Base-by-base conservation (phyloP, 2,329 filamentous ascomycete species). In the Teratosphaeria zuluensis region DNA sequence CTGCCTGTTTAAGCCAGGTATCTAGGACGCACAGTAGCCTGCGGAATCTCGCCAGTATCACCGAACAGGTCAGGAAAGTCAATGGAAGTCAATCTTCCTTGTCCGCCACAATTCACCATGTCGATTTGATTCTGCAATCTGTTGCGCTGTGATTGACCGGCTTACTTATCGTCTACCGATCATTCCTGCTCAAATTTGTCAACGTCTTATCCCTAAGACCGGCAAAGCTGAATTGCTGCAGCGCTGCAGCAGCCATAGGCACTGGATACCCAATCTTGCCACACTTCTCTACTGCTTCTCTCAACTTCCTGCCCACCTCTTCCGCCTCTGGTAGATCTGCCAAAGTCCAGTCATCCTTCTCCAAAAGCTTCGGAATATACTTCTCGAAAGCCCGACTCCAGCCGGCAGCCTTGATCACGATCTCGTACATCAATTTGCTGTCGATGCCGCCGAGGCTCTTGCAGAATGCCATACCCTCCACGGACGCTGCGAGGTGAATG, bases 401-500 rank as follows among this genome's bases (percentile, higher is more conserved):
- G 2, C 78, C 78, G 0, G 78, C 78, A 2, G 78, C 78, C 59
- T 78, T 75, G 53, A 70, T 70, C 52, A 80, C 77, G 54, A 80
- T 74, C 11, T 73, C 73, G 63, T 74, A 76, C 70, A 80, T 78
- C 58, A 75, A 71, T 56, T 70, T 66, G 35, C 78, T 67, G 61
- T 79, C 76, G 19, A 78, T 73, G 14, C 59, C 59, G 0, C 74
- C 73, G 4, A 80, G 72, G 54, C 74, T 66, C 12, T 74, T 73
- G 54, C 77, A 78, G 63, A 80, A 79, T 0, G 74, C 69, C 63
- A 80, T 73, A 9, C 75, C 77, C 61, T 80, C 78, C 0, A 78
- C 75, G 0, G 76, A 75, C 0, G 77, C 76, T 9, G 76, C 75
- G n/a, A 80, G 74, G 60, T 80, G 78, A 14, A 79, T 76, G n/a